These are phyloP conservation scores for Fusarium sp. DNA, from an alignment of 2,329 filamentous ascomycete species.

Conservation along the genomic window DNA sequence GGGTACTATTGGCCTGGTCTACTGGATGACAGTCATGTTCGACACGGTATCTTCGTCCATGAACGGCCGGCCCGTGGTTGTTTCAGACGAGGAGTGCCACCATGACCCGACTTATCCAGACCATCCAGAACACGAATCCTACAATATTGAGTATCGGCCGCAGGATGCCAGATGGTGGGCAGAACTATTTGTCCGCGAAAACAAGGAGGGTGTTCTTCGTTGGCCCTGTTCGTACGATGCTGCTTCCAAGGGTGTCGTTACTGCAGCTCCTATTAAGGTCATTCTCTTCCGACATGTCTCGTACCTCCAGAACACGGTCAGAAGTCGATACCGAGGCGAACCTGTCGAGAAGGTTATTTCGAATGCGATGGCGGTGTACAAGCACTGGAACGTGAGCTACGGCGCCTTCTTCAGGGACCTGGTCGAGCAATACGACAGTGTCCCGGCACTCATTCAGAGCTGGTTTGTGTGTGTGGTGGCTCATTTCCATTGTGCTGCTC, in stretches of 20 bases:
- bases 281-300: slow-evolving; percentile 65
- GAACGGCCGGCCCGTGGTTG: slow-evolving; percentile 50
- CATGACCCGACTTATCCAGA: slow-evolving; percentile 45
- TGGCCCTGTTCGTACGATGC: slow-evolving; percentile 66
- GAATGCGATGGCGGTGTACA: slow-evolving; percentile 59
- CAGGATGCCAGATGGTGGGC: slow-evolving; percentile 46
- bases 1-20: slow-evolving; percentile 63
- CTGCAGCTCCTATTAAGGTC: slow-evolving; percentile 67
- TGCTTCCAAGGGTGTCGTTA: slow-evolving; percentile 58
- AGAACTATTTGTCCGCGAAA: slow-evolving; percentile 48
- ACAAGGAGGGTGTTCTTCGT: slow-evolving; percentile 43
- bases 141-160: slow-evolving; percentile 31
- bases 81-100: slow-evolving; percentile 53
- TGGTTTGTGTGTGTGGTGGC: slow-evolving; percentile 67
- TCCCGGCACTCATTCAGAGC: slow-evolving; percentile 64
- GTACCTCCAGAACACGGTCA: slow-evolving; percentile 62
- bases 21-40: slow-evolving; percentile 69
- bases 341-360: slow-evolving; percentile 59
- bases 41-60: slow-evolving; percentile 67
- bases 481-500: slow-evolving; percentile 66
- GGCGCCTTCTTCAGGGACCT: slow-evolving; percentile 62
- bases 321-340: slow-evolving; percentile 48
- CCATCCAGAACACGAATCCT: slow-evolving; percentile 29
- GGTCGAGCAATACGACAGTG: slow-evolving; percentile 56
- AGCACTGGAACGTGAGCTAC: slow-evolving; percentile 64